These are phyloP conservation scores for Salvia hispanica DNA, from an alignment of 257 asterid genomes.

Conservation along the genomic window DNA sequence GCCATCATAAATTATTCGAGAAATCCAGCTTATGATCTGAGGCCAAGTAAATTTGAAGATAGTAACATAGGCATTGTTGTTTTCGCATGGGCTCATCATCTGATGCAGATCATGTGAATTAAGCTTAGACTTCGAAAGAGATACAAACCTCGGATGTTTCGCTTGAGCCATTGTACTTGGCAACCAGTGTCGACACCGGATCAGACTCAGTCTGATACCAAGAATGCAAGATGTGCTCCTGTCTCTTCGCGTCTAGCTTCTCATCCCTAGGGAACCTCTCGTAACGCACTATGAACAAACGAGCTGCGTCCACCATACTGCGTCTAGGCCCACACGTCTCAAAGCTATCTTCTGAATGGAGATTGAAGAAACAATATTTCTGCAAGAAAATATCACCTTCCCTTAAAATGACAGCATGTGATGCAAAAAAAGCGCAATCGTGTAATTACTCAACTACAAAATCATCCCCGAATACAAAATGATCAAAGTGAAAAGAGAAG, in stretches of 20 bases:
- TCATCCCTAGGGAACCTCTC: slow-evolving; percentile 57
- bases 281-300: slow-evolving; percentile 76
- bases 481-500: slow-evolving; percentile 24
- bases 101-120: not conserved
- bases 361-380: slow-evolving; percentile 88
- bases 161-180: slow-evolving; percentile 81
- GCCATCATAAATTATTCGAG: slow-evolving; percentile 79
- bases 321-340: slow-evolving; percentile 93
- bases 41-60: slow-evolving; percentile 28
- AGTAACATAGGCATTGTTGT: not conserved
- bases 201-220: slow-evolving; percentile 64
- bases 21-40: slow-evolving; percentile 86
- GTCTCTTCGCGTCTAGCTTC: slow-evolving; percentile 42
- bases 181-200: slow-evolving; percentile 90
- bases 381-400: slow-evolving; percentile 42
- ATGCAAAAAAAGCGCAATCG: not conserved
- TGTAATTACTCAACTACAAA: not conserved
- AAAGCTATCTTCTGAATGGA: slow-evolving; percentile 82
- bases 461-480: slow-evolving; percentile 1
- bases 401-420: slow-evolving; percentile 23
- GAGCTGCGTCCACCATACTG: slow-evolving; percentile 61
- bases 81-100: too few species aligned
- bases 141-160: slow-evolving; percentile 70
- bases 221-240: slow-evolving; percentile 52
- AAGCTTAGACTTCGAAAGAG: slow-evolving; percentile 6